Conservation (phyloP, 2,329 filamentous ascomycete species). For the Penicillium sp. region DNA sequence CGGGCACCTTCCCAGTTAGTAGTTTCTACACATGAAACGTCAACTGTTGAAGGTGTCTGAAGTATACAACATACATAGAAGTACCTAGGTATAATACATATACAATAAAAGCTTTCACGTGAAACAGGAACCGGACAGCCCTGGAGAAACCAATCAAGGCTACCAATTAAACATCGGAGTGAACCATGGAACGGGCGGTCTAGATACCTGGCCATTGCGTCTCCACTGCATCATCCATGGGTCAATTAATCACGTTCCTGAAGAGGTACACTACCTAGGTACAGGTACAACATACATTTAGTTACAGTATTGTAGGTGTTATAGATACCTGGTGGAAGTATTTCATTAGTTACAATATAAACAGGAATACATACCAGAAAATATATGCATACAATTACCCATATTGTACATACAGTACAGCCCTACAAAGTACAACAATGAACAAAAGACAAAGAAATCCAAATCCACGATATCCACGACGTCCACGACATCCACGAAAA, state of each 20-base stretch:
- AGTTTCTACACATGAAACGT: background rate
- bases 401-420: background rate
- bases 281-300: background rate
- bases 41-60: background rate
- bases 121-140: background rate
- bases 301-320: background rate
- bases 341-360: background rate
- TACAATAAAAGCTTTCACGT: background rate
- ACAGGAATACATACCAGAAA: background rate
- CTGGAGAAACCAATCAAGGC: slow-evolving; percentile 2
- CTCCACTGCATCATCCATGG: slow-evolving; percentile 24
- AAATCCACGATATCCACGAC: background rate
- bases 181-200: slow-evolving; percentile 25
- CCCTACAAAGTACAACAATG: background rate
- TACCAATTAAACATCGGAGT: background rate
- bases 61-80: background rate
- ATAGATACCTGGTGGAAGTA: background rate
- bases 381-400: no score
- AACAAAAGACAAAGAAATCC: slow-evolving; percentile 3
- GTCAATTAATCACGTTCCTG: slow-evolving; percentile 1
- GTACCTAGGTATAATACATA: background rate
- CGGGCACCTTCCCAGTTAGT: background rate
- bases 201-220: slow-evolving; percentile 24
- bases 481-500: background rate
- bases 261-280: background rate